Base-by-base conservation (phyloP, 495 filamentous ascomycete genomes). In the Staphylotrichum tortipilum region DNA sequence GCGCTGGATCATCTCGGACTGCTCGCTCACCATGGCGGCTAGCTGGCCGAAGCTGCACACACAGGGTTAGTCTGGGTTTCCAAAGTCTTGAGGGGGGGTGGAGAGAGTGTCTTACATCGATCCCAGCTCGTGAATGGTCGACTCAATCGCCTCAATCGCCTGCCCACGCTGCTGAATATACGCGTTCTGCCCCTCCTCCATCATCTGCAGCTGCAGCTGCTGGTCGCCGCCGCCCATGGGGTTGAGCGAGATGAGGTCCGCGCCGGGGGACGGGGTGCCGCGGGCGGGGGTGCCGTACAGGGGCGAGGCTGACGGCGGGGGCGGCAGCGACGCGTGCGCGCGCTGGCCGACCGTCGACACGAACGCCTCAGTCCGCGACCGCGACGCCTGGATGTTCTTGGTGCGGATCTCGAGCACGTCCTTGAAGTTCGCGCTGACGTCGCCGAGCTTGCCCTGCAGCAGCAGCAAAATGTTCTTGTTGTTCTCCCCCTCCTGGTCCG, bases 21-120 rank as follows among this genome's bases (percentile, higher is more conserved):
- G 92, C 66, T 97, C 94, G 55, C 83, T 87, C 35, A 98, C 92
- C 94, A 98, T 96, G 61, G 85, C 79, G 28, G 92, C 89, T n/a
- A 98, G 69, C 66, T 98, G 92, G 1, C 91, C 89, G 59, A 98
- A 98, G 26, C 53, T 58, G 34, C 18, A 43, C 26, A 24, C 7
- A 12, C 1, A n/a, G n/a, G n/a, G n/a, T n/a, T n/a, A n/a, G n/a
- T n/a, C n/a, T n/a, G n/a, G n/a, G n/a, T n/a, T n/a, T n/a, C n/a
- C n/a, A n/a, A n/a, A n/a, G n/a, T n/a, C n/a, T n/a, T n/a, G n/a
- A n/a, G n/a, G n/a, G n/a, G n/a, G n/a, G n/a, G n/a, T n/a, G n/a
- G n/a, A n/a, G n/a, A n/a, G n/a, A n/a, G n/a, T n/a, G n/a, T n/a
- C 58, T 48, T 28, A 61, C 58, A 98, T 95, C 2, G 90, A 86